Evolutionary conservation across 1,139 yeast species (phyloP).

Genomic region (Hemisphaericaspora xylofermentans): DNA sequence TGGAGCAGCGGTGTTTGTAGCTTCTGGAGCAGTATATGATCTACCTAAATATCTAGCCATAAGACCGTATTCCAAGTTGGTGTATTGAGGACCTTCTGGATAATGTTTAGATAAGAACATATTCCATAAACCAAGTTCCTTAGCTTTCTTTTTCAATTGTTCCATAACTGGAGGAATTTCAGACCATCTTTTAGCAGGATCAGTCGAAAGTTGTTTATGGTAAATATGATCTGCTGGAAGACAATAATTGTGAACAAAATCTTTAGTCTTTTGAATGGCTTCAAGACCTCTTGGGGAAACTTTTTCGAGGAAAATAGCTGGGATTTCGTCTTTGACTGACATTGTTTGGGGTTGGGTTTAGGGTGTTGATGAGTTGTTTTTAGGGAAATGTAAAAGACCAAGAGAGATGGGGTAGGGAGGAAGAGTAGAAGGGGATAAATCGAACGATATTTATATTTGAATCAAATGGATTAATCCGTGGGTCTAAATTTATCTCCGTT

Average conservation of each 20-base stretch:
- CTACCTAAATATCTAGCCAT: conserved; percentile 72
- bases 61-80: conserved; percentile 67
- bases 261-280: conserved; percentile 47
- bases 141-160: conserved; percentile 55
- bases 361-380: neutral
- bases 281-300: conserved; percentile 53
- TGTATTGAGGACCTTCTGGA: conserved; percentile 61
- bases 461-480: neutral
- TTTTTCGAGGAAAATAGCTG: conserved; percentile 42
- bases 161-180: conserved; percentile 52
- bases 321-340: conserved; percentile 43
- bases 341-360: conserved; percentile 4
- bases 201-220: conserved; percentile 37
- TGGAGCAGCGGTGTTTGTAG: conserved; percentile 65
- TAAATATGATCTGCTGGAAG: conserved; percentile 56
- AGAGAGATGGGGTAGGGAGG: too few species aligned
- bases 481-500: neutral
- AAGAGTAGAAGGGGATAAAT: neutral
- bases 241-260: conserved; percentile 60
- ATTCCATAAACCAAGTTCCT: conserved; percentile 62
- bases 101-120: conserved; percentile 59
- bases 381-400: neutral
- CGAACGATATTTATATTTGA: neutral
- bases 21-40: conserved; percentile 58
- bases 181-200: conserved; percentile 50